Base-by-base conservation (phyloP, 306 rosid genomes). In the Vicia faba region DNA sequence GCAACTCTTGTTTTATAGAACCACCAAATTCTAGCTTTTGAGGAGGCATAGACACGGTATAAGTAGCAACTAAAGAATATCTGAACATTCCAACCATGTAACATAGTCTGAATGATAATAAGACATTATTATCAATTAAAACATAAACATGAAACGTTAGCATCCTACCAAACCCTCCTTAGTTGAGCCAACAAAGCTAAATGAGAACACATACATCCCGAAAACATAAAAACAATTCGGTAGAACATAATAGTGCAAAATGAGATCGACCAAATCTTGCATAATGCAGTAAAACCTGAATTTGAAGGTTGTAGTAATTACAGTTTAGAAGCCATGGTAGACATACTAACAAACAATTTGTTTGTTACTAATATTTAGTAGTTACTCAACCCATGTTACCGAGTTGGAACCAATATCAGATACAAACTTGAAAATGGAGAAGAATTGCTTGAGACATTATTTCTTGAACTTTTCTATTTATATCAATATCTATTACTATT, bases 11-110 rank as follows among this genome's bases (percentile, higher is more conserved):
- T 73, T 77, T 78, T 7, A 86, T 56, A 69, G 92, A 63, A 74
- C 76, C 81, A 63, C 61, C 60, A 69, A 86, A 80, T 64, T 84
- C 87, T 72, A 95, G 82, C 81, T 78, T 91, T 78, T 66, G 85
- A 78, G 95, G 88, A 48, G 97, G 97, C 86, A 95, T 65, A 66
- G 82, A 70, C 66, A 95, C 91, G 2, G 78, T 72, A 73, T 86
- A 88, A 31, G 83, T 88, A 15, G 81, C 49, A 55, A 84, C 84
- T 1, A 79, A 61, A 45, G 96, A 85, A 66, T 78, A 88, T 81
- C 81, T 86, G 82, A 91, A 95, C 91, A 90, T 69, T 16, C 97
- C 91, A 74, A 83, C 92, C 92, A 85, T 86, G 74, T 46, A 76
- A 72, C 99, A 96, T 66, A 86, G 76, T 75, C 99, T 91, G 90